phyloP scores from a whole-genome alignment of 768 basidiomycete species.

The Botryobasidium botryosum region DNA sequence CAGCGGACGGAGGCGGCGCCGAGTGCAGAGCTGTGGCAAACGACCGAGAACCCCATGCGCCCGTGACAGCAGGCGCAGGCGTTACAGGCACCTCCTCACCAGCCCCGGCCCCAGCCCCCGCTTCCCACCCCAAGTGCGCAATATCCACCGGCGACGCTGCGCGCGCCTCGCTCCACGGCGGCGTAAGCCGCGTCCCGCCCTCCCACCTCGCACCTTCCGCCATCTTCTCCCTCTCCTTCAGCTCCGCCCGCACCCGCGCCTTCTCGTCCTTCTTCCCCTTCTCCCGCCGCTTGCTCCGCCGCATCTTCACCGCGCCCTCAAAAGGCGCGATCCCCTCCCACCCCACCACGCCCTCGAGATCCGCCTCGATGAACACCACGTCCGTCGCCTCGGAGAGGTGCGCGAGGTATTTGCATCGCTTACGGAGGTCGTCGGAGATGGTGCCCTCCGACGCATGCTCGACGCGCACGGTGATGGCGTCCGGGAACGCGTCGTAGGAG shows the following conservation, averaged over 20 bases:
- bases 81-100: slow-evolving; percentile 11
- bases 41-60: slow-evolving; percentile 65
- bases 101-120: too few species aligned
- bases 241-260: slow-evolving; percentile 63
- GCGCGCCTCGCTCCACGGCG: neutral
- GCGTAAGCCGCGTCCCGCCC: too few species aligned
- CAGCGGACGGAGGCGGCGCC: slow-evolving; percentile 12
- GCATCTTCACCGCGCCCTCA: slow-evolving; percentile 61
- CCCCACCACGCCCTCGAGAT: slow-evolving; percentile 64
- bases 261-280: slow-evolving; percentile 76
- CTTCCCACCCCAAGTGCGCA: too few species aligned
- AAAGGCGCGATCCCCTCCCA: slow-evolving; percentile 62
- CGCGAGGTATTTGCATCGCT: slow-evolving; percentile 88
- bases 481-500: slow-evolving; percentile 69
- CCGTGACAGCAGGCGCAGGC: slow-evolving; percentile 15
- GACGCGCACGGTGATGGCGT: slow-evolving; percentile 62
- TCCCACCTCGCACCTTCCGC: neutral
- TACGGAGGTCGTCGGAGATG: slow-evolving; percentile 84
- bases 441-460: slow-evolving; percentile 59
- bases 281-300: slow-evolving; percentile 58
- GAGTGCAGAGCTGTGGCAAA: slow-evolving; percentile 68
- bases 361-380: slow-evolving; percentile 84
- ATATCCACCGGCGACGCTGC: too few species aligned
- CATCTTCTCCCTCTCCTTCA: slow-evolving; percentile 39
- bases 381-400: slow-evolving; percentile 87